Percentiles rank a stretch among this genome's conserved stretches.
These are phyloP conservation scores for Lecanicillium sp. DNA, from an alignment of 2,329 filamentous ascomycete species.

Conservation along the genomic window DNA sequence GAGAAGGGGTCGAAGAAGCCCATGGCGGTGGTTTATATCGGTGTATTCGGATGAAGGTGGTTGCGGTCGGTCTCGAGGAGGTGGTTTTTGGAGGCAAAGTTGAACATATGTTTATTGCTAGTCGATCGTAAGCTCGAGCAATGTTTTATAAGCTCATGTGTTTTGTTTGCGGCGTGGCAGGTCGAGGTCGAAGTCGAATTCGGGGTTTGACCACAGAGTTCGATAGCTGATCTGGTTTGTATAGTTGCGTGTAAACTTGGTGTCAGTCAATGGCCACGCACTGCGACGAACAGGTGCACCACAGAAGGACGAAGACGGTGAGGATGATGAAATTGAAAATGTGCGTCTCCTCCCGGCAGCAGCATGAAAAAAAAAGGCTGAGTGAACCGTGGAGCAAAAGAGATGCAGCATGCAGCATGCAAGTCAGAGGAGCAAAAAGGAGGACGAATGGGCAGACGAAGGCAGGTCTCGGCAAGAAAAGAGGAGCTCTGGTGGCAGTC, in stretches of 20 bases:
- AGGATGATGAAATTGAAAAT: neutral
- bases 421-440: constrained; percentile 4
- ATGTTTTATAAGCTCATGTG: neutral
- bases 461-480: neutral
- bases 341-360: neutral
- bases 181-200: neutral
- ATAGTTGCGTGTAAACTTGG: too few species aligned
- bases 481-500: constrained; percentile 1
- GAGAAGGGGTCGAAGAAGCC: constrained; percentile 25
- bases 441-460: neutral
- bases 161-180: neutral
- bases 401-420: constrained; percentile 8
- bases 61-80: neutral
- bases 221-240: too few species aligned
- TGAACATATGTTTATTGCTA: neutral
- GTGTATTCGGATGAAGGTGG: neutral
- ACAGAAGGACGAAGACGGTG: too few species aligned
- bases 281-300: too few species aligned
- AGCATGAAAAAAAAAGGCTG: constrained; percentile 1
- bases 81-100: neutral
- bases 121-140: neutral
- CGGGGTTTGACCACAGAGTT: neutral
- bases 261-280: too few species aligned
- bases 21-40: constrained; percentile 7
- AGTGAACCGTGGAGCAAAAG: constrained; percentile 1